Percentiles rank a stretch among this genome's conserved stretches.
These are phyloP conservation scores for Botrytis squamosa DNA, from an alignment of 2,329 filamentous ascomycete species.

Conservation along the genomic window DNA sequence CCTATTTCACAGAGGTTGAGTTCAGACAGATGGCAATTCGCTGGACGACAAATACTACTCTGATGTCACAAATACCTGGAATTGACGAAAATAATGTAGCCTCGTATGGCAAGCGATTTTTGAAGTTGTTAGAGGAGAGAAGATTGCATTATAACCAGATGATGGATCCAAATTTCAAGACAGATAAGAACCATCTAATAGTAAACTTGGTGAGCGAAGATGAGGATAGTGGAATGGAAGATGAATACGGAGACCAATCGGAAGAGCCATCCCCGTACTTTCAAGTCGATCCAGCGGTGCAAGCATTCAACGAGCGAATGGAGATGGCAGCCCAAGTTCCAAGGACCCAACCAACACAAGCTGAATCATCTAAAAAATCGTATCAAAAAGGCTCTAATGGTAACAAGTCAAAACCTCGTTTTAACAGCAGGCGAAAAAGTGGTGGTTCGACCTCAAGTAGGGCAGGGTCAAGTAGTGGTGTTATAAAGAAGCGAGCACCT, in stretches of 20 bases:
- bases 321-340: background rate
- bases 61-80: constrained; percentile 62
- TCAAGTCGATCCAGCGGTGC: constrained; percentile 14
- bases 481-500: constrained; percentile 29
- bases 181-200: constrained; percentile 41
- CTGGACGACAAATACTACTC: constrained; percentile 60
- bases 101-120: constrained; percentile 59
- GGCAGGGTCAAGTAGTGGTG: constrained; percentile 22
- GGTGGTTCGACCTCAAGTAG: constrained; percentile 6
- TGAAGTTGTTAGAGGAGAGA: constrained; percentile 55
- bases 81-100: constrained; percentile 63
- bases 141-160: constrained; percentile 51
- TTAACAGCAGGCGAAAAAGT: constrained; percentile 13
- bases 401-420: background rate
- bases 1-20: constrained; percentile 66
- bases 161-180: constrained; percentile 41
- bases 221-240: constrained; percentile 30
- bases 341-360: background rate
- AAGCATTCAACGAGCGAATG: constrained; percentile 17
- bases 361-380: constrained; percentile 2
- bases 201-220: constrained; percentile 51
- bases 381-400: background rate
- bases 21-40: constrained; percentile 71
- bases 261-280: constrained; percentile 14
- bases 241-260: constrained; percentile 25